Base-by-base conservation (phyloP, 176 grass and related monocot species). In the Oryza coarctata region DNA sequence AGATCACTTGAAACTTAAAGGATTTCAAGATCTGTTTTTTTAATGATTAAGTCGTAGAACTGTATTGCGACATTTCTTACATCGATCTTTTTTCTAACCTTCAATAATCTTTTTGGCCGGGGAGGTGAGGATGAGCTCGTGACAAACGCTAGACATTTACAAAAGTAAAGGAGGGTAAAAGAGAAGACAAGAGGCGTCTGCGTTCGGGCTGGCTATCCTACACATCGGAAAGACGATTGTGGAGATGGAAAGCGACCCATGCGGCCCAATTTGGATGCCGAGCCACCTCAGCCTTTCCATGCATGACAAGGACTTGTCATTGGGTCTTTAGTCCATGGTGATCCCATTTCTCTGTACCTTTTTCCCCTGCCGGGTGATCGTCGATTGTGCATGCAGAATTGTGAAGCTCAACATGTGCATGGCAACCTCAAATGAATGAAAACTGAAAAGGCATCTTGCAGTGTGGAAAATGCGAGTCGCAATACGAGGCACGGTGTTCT, bases 231-330 rank as follows among this genome's bases (percentile, higher is more conserved):
- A n/a, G 27, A 12, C 20, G 2, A 28, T 11, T 29, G 35, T 36
- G 68, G 61, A 9, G 44, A 31, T 27, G 8, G 82, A 82, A 44
- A 45, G 82, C 82, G 82, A 85, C 87, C 63, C 25, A 0, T 63
- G 70, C 38, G 63, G 61, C 45, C 43, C 67, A 30, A 49, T 28
- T 68, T 28, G 74, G 40, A 25, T 5, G 47, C 33, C n/a, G n/a
- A 23, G 73, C 73, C 73, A 72, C 36, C 50, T 31, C 79, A 62
- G 30, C 0, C 45, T 50, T 7, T 58, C 35, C 44, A 38, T 62
- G 69, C 28, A 39, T 36, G 76, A 75, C 8, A 49, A 63, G 25
- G 70, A 80, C 35, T 61, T 62, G 12, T 71, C 50, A 25, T 5
- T 30, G 66, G 3, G 40, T 33, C 68, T 58, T 69, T 2, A 67